A percentile compares a stretch with the other conserved stretches of the same genome.
Conservation (phyloP, 1,139 yeast species). For the Blastobotrys indianensis region DNA sequence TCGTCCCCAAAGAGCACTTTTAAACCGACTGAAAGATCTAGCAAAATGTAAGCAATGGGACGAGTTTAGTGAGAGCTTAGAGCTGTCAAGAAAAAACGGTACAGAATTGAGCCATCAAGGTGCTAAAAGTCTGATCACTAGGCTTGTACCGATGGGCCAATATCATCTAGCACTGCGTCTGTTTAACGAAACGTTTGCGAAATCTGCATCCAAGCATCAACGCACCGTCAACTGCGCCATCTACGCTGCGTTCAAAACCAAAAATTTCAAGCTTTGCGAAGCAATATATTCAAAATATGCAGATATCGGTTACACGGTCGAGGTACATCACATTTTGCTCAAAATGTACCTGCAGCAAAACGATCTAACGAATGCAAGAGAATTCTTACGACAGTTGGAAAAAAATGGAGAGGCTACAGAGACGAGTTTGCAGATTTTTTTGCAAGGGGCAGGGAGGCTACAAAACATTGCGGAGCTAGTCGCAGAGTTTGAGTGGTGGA, state of each 20-base stretch:
- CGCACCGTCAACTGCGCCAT: slow-evolving; percentile 18
- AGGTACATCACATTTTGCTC: slow-evolving; percentile 17
- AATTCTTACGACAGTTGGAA: slow-evolving; percentile 22
- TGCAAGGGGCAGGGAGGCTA: slow-evolving; percentile 17
- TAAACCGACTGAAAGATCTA: background rate
- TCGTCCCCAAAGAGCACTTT: too few relatives aligned
- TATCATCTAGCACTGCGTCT: slow-evolving; percentile 15
- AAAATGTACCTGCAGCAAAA: slow-evolving; percentile 19
- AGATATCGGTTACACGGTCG: slow-evolving; percentile 14
- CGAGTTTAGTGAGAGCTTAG: slow-evolving; percentile 9
- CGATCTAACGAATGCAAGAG: slow-evolving; percentile 22
- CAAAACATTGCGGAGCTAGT: slow-evolving; percentile 18
- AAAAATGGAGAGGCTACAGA: slow-evolving; percentile 14
- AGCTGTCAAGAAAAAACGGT: slow-evolving; percentile 9
- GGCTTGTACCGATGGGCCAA: slow-evolving; percentile 12
- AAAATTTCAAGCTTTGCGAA: slow-evolving; percentile 18
- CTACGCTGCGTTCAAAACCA: slow-evolving; percentile 19
- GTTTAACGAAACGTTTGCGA: slow-evolving; percentile 18
- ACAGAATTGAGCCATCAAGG: slow-evolving; percentile 1
- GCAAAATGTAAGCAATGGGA: slow-evolving; percentile 11
- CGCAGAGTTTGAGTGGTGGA: slow-evolving; percentile 20
- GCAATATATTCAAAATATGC: slow-evolving; percentile 19
- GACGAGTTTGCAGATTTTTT: slow-evolving; percentile 17
- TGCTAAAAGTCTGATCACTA: slow-evolving; percentile 12
- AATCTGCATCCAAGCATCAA: slow-evolving; percentile 9